Base-by-base conservation (phyloP, 306 rosid genomes). In the Quercus gilva region DNA sequence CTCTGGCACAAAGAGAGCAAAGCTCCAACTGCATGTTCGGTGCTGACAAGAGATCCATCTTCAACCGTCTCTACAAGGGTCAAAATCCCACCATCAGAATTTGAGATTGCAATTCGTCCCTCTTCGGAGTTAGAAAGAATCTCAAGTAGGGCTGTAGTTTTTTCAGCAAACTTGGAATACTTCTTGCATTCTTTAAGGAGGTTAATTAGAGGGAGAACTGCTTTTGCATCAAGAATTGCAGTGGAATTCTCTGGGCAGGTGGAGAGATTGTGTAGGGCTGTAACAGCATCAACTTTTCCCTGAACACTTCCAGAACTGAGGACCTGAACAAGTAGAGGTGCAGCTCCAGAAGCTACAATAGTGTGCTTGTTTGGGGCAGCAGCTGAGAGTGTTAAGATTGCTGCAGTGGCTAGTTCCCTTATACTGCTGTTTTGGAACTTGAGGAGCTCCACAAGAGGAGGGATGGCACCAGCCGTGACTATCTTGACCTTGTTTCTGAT, bases 151-250 rank as follows among this genome's bases (percentile, higher is more conserved):
- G 95, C 84, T 6, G 94, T 86, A 18, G 95, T 90, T 81, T 94
- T 94, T 80, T 90, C 98, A 4, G 97, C 98, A 81, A 91, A 91
- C 81, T 94, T 94, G 52, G 98, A 94, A 51, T 88, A 87, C 83
- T 89, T 91, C 85, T 86, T 94, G 88, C 98, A 94, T 33, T 91
- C 95, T 82, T 87, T 94, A 77, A 94, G 95, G 75, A 94, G 98
- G 86, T 87, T 86, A 76, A 91, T 87, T 13, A 94, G 97, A 89
- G 97, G 97, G 55, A 77, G 71, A 80, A 89, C 95, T 5, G 98
- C 95, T 61, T 85, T 85, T 2, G 98, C 89, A 80, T 91, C 94
- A 67, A 94, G 84, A 69, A 90, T 83, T 21, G 88, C 80, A 69
- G 83, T 52, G 82, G 90, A 56, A 26, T 90, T 85, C 76, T 84